These are phyloP conservation scores for Nicotiana undulata DNA, from an alignment of 257 asterid species.

Conservation along the genomic window DNA sequence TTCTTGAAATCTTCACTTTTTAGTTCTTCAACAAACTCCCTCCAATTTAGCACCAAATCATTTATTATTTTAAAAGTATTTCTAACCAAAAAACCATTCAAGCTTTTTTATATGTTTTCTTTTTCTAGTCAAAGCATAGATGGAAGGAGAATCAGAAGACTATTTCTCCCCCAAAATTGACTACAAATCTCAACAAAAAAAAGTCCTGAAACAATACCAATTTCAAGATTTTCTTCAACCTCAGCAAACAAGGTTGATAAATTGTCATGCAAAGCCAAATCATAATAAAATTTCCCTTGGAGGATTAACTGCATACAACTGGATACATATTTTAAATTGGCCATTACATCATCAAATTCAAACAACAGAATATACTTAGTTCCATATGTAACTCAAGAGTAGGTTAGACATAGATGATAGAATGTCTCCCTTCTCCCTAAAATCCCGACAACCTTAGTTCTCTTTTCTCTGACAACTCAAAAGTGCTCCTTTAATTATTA, in stretches of 20 bases:
- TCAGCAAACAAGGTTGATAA: not conserved
- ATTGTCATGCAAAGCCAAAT: not conserved
- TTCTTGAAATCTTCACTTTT: too few relatives aligned
- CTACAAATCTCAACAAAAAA: not conserved
- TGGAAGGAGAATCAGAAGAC: not conserved
- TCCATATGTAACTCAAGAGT: not conserved
- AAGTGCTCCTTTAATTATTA: too few relatives aligned
- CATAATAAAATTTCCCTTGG: not conserved
- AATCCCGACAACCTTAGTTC: too few relatives aligned
- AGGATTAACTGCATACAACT: not conserved
- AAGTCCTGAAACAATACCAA: not conserved
- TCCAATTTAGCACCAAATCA: not conserved
- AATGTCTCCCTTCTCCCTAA: too few relatives aligned
- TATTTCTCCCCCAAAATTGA: not conserved
- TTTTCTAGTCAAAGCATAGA: constrained; percentile 1
- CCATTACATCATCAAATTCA: not conserved
- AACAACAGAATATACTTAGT: not conserved
- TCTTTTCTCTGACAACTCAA: too few relatives aligned
- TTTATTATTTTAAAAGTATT: not conserved
- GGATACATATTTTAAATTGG: not conserved
- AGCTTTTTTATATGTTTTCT: too few relatives aligned
- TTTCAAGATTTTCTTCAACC: not conserved
- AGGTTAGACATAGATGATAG: too few relatives aligned
- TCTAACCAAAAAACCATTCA: too few relatives aligned
- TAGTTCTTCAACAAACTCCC: not conserved